These are phyloP conservation scores for Tricholoma flavovirens DNA, from an alignment of 768 basidiomycete species.

Conservation along the genomic window DNA sequence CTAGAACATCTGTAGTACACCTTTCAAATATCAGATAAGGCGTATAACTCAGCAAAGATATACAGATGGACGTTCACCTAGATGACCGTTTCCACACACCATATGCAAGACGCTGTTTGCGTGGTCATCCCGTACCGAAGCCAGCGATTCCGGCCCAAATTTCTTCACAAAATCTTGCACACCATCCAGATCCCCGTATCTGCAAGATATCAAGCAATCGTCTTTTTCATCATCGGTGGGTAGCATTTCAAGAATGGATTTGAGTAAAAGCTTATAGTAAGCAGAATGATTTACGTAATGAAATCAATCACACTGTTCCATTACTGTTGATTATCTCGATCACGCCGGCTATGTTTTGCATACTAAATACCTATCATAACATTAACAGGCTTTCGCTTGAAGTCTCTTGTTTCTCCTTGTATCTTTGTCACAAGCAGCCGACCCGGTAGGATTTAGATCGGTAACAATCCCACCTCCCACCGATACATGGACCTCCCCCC, in stretches of 20 bases:
- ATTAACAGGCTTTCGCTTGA: too few species aligned
- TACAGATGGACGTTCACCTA: constrained; percentile 43
- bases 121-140: constrained; percentile 59
- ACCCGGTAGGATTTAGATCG: too few species aligned
- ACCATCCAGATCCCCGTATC: constrained; percentile 86
- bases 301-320: too few species aligned
- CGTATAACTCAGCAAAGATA: constrained; percentile 6
- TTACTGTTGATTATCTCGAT: too few species aligned
- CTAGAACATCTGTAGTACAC: constrained; percentile 59
- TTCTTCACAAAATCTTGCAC: constrained; percentile 57
- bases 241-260: constrained; percentile 8
- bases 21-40: constrained; percentile 42
- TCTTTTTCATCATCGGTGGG: constrained; percentile 52
- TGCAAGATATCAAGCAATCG: constrained; percentile 75
- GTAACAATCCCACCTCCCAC: too few species aligned
- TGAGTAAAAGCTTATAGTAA: too few species aligned
- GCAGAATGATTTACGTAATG: too few species aligned
- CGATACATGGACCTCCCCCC: too few species aligned
- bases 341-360: too few species aligned
- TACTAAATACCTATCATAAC: too few species aligned
- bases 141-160: constrained; percentile 48
- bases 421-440: too few species aligned
- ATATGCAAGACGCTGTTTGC: constrained; percentile 83
- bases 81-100: constrained; percentile 84
- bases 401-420: too few species aligned